These are phyloP conservation scores for Boletus rubroflammeus DNA, from an alignment of 768 basidiomycete genomes.

Conservation along the genomic window DNA sequence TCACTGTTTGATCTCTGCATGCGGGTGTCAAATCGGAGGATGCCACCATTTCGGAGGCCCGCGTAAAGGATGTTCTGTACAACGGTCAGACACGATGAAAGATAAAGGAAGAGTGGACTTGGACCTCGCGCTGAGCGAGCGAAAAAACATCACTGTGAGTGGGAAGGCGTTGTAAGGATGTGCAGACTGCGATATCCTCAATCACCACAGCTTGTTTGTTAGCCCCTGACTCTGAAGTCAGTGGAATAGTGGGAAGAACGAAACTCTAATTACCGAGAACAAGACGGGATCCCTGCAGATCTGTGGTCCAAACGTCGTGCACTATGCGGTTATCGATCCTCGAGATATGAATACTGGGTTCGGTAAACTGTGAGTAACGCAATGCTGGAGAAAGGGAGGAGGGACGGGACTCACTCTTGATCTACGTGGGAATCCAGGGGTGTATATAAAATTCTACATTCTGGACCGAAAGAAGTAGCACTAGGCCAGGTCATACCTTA, in stretches of 20 bases:
- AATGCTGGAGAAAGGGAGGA: neutral
- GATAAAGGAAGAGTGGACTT: slow-evolving; percentile 2
- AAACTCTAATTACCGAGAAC: slow-evolving; percentile 44
- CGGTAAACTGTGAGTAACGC: neutral
- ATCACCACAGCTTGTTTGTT: slow-evolving; percentile 50
- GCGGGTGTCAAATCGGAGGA: slow-evolving; percentile 58
- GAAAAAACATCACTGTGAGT: slow-evolving; percentile 66
- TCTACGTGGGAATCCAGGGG: slow-evolving; percentile 39
- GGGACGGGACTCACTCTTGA: slow-evolving; percentile 34
- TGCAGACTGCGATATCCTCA: slow-evolving; percentile 43
- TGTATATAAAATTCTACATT: slow-evolving; percentile 41
- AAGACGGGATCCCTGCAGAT: slow-evolving; percentile 46
- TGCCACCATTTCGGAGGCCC: slow-evolving; percentile 57
- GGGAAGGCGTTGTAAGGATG: slow-evolving; percentile 37
- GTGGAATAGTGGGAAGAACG: neutral
- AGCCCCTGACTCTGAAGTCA: slow-evolving; percentile 41
- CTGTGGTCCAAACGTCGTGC: slow-evolving; percentile 56
- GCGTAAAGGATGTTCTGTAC: slow-evolving; percentile 49
- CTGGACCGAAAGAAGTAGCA: slow-evolving; percentile 54
- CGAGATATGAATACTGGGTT: slow-evolving; percentile 12
- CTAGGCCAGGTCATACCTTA: slow-evolving; percentile 33
- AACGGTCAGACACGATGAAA: neutral
- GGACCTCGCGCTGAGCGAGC: slow-evolving; percentile 49
- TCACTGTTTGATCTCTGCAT: slow-evolving; percentile 33
- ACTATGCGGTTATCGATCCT: slow-evolving; percentile 38